Evolutionary conservation across 306 rosid genomes (phyloP), one percentile per base, ranked within the genome.

Genomic region (Malus asiatica): DNA sequence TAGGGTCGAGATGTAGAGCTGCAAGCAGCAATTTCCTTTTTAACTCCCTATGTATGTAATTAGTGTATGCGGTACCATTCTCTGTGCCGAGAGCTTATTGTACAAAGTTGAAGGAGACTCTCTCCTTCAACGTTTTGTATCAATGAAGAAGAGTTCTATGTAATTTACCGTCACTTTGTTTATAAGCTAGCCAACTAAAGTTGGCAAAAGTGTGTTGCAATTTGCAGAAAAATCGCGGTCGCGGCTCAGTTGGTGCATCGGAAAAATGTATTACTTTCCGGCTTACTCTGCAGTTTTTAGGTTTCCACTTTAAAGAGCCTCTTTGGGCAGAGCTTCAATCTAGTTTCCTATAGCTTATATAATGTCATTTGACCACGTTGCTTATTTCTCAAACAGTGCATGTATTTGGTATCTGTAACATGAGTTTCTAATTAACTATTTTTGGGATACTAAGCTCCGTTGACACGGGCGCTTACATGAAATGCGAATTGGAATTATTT

Each of bases 21-120:
- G 74, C 72, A 67, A 76, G 84, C 85, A 72, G 81, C 81, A 84
- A 72, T 82, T 78, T 85, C 57, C 86, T 64, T 32, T 61, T 27
- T 46, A 77, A 73, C 71, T 74, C 16, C 66, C 71, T 66, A 74
- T 80, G 44, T 84, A 86, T 84, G 51, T 59, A 58, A 83, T 79
- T 79, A 61, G 23, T 78, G 79, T 78, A 84, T 62, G 70, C 40
- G 57, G 77, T 80, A 80, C 61, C 40, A 71, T 73, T 80, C 73
- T 68, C 71, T 80, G 61, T 82, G 87, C 70, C 46, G 73, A 79
- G 71, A 79, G 83, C 81, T 77, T 83, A 72, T 62, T 79, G 70
- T 80, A 80, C 82, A 74, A 74, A 78, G 84, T 80, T 65, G 30
- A 77, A 68, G 70, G 79, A 68, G 59, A 58, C 70, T 22, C 40